Evolutionary conservation across 176 grass and related monocot genomes (phyloP).

Genomic region (Lolium rigidum): DNA sequence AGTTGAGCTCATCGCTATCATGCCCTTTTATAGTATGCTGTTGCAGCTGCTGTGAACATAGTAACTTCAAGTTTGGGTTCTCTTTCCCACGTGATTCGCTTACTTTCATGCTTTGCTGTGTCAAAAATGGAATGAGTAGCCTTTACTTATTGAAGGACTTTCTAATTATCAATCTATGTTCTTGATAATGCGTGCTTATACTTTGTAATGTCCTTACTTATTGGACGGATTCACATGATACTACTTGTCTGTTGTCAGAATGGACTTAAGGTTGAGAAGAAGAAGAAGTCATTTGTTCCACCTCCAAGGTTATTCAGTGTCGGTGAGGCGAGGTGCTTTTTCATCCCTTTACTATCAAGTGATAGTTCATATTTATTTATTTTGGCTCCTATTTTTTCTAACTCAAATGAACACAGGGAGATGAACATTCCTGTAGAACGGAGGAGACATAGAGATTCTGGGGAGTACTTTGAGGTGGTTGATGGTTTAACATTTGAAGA

Average conservation of each 20-base stretch:
- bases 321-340: slow-evolving; percentile 71
- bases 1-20: slow-evolving; percentile 8
- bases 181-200: background rate
- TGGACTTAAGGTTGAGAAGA: slow-evolving; percentile 60
- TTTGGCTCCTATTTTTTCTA: slow-evolving; percentile 36
- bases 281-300: slow-evolving; percentile 84
- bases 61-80: background rate
- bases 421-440: slow-evolving; percentile 69
- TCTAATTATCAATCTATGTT: background rate
- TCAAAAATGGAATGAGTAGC: background rate
- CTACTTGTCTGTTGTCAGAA: slow-evolving; percentile 57
- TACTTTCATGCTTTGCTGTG: background rate
- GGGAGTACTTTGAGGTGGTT: slow-evolving; percentile 74
- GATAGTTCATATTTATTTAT: slow-evolving; percentile 28
- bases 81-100: slow-evolving; percentile 7
- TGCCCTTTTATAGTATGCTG: slow-evolving; percentile 8
- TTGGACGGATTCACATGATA: slow-evolving; percentile 20
- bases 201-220: slow-evolving; percentile 11
- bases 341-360: slow-evolving; percentile 29
- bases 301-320: slow-evolving; percentile 77
- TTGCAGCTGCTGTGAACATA: background rate
- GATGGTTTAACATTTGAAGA: slow-evolving; percentile 79
- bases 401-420: slow-evolving; percentile 53
- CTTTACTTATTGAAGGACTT: slow-evolving; percentile 2
- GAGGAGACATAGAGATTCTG: slow-evolving; percentile 65